Conservation (phyloP, 768 basidiomycete species). For the Auricularia cornea region DNA sequence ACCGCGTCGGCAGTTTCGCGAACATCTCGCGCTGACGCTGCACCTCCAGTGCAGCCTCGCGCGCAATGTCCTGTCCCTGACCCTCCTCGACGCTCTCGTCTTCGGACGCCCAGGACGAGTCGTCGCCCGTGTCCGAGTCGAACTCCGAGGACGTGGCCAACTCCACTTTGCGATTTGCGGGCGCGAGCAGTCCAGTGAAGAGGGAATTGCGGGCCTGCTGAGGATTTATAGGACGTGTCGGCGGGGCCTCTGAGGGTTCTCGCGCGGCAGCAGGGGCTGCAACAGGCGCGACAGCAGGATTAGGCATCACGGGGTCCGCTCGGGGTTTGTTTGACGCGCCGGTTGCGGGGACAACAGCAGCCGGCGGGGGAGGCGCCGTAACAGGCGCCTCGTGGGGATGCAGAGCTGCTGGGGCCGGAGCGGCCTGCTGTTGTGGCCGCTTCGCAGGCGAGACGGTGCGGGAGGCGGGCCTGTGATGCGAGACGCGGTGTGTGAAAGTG, state of each 20-base stretch:
- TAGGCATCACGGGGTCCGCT: neutral
- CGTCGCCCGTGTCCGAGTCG: conserved; percentile 35
- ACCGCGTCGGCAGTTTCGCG: conserved; percentile 57
- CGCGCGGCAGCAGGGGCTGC: neutral
- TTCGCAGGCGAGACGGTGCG: neutral
- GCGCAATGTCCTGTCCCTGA: conserved; percentile 11
- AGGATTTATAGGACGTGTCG: neutral
- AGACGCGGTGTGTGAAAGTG: neutral
- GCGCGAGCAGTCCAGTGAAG: neutral
- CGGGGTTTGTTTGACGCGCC: neutral
- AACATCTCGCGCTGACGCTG: conserved; percentile 60
- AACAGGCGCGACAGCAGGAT: conserved; percentile 1
- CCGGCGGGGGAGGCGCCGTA: neutral
- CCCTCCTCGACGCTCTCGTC: conserved; percentile 24
- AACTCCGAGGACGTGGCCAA: conserved; percentile 37
- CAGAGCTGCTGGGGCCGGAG: neutral
- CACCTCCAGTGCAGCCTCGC: conserved; percentile 52
- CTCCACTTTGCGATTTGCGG: conserved; percentile 1
- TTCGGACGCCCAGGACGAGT: conserved; percentile 39
- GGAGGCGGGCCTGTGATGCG: neutral
- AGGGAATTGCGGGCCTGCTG: neutral
- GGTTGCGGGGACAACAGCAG: neutral
- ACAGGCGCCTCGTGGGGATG: neutral
- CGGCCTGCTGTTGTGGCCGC: neutral
- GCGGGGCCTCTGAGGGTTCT: neutral